Evolutionary conservation across 257 asterid genomes (phyloP).

Genomic region (Salvia miltiorrhiza): DNA sequence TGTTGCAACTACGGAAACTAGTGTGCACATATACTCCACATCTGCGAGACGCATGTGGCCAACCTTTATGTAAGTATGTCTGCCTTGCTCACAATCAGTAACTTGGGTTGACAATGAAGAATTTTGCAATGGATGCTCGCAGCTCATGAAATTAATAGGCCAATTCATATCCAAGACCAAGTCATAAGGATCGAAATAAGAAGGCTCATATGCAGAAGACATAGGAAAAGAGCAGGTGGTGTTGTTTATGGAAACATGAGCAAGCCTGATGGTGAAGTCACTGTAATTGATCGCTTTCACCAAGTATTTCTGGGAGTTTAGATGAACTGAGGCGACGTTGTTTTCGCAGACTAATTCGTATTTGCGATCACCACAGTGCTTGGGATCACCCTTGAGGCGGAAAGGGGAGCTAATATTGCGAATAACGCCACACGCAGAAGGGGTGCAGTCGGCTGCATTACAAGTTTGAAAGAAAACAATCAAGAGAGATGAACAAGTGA

Average conservation of each 20-base stretch:
- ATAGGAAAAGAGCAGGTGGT: slow-evolving; percentile 1
- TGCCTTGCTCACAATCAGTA: neutral
- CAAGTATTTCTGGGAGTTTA: slow-evolving; percentile 12
- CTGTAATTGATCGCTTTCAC: slow-evolving; percentile 24
- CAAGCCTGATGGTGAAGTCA: slow-evolving; percentile 20
- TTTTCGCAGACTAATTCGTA: slow-evolving; percentile 29
- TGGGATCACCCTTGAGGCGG: slow-evolving; percentile 38
- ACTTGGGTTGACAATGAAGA: neutral
- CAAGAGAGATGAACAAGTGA: neutral
- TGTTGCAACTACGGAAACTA: neutral
- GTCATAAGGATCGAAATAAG: neutral
- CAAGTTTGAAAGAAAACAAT: neutral
- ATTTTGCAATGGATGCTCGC: neutral
- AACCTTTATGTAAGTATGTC: neutral
- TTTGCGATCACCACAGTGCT: slow-evolving; percentile 33
- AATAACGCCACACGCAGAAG: slow-evolving; percentile 42
- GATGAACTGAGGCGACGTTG: slow-evolving; percentile 11
- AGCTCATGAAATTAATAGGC: neutral
- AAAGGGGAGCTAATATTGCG: slow-evolving; percentile 33
- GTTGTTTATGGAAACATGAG: slow-evolving; percentile 20
- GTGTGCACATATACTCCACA: neutral
- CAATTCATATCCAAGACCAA: neutral
- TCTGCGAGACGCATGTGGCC: neutral
- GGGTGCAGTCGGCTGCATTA: neutral
- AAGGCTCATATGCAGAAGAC: neutral